A percentile compares a stretch with the other conserved stretches of the same genome.
Conservation (phyloP, 2,329 filamentous ascomycete genomes). For the Microcyclosporella mali region DNA sequence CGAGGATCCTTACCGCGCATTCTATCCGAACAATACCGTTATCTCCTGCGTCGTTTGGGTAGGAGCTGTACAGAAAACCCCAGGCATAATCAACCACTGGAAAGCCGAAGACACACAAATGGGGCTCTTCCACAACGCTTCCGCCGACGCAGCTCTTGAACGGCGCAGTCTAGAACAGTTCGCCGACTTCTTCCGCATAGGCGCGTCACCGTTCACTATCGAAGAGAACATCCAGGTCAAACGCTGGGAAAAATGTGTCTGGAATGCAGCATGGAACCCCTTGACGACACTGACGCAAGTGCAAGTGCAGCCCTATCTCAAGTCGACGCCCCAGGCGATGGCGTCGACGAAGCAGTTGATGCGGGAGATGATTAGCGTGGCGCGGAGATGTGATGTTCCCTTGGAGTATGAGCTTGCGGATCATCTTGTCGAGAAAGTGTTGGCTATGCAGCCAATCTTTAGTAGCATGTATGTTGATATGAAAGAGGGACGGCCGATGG, state of each 20-base stretch:
- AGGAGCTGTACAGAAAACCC: slow-evolving; percentile 46
- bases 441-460: slow-evolving; percentile 36
- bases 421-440: slow-evolving; percentile 34
- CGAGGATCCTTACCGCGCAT: slow-evolving; percentile 48
- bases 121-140: slow-evolving; percentile 44
- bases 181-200: slow-evolving; percentile 37
- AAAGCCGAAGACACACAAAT: slow-evolving; percentile 52
- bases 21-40: slow-evolving; percentile 48
- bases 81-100: slow-evolving; percentile 47
- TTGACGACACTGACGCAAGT: slow-evolving; percentile 42
- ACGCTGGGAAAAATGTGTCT: slow-evolving; percentile 56
- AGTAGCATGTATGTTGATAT: slow-evolving; percentile 44
- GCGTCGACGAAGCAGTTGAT: slow-evolving; percentile 37
- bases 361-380: slow-evolving; percentile 40
- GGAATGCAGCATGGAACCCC: slow-evolving; percentile 58
- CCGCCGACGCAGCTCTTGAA: slow-evolving; percentile 29
- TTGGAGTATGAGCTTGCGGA: slow-evolving; percentile 36
- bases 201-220: slow-evolving; percentile 43
- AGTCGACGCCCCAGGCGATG: slow-evolving; percentile 36
- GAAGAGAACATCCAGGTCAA: slow-evolving; percentile 51
- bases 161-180: slow-evolving; percentile 37
- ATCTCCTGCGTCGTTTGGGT: slow-evolving; percentile 53
- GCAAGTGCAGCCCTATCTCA: slow-evolving; percentile 39
- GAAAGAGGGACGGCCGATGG: slow-evolving; percentile 38
- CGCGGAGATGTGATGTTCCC: slow-evolving; percentile 33